Evolutionary conservation across 2,329 filamentous ascomycete genomes (phyloP), one percentile per base, ranked within the genome.

Genomic region (Botrytis deweyae): DNA sequence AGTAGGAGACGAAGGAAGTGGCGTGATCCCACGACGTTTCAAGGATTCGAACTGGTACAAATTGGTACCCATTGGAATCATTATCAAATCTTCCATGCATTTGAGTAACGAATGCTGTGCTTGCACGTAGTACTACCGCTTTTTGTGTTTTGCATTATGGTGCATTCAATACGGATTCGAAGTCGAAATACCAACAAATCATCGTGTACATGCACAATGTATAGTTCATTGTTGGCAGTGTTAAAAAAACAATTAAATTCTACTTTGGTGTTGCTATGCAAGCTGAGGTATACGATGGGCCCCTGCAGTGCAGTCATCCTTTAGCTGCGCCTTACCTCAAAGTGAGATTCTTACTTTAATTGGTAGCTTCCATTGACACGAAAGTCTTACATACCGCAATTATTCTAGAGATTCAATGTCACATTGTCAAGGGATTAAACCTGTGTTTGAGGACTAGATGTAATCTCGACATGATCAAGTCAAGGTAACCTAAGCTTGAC

Each of bases 231-330:
- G 42, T 65, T 49, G 12, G 14, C 29, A 64, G 33, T 36, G 40
- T n/a, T 8, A 33, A 52, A 52, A 40, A 55, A 22, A 29, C 58
- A 63, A 63, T 42, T 40, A 14, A 67, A 61, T 63, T 49, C 22
- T 46, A 49, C 25, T 40, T 61, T 49, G 33, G 38, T 72, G 22
- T 59, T 63, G 58, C 59, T 58, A 33, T 58, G 36, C 52, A 63
- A 42, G 72, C 66, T 70, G 72, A 70, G 33, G 38, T 38, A n/a
- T 29, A 61, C 36, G 72, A 44, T 52, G 59, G 40, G 20, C 49
- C 62, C 69, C 59, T 74, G 73, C 73, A 65, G 73, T 74, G 69
- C 55, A 59, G 73, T 64, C 73, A 74, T 72, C 72, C 52, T 66
- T 72, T 70, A 71, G 72, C 73, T 74, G 73, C 61, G 52, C 72